Percentiles rank a stretch among this genome's conserved stretches.
These are phyloP conservation scores for Hanseniaspora meyeri DNA, from an alignment of 805 yeast genomes.

Conservation along the genomic window DNA sequence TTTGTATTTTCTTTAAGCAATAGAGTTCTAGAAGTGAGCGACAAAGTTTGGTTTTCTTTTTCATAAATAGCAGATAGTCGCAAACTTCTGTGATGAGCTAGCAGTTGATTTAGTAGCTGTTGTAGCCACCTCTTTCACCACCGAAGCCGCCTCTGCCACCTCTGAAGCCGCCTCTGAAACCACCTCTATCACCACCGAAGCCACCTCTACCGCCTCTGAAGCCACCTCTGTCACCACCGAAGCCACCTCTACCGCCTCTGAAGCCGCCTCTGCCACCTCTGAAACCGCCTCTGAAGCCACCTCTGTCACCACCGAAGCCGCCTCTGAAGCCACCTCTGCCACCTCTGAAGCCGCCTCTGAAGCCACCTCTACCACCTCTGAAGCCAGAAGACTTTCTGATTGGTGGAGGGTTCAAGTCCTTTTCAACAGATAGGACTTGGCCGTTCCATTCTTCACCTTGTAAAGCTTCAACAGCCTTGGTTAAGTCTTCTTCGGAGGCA, in stretches of 20 bases:
- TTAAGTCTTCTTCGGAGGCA: constrained; percentile 59
- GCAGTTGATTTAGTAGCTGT: constrained; percentile 6
- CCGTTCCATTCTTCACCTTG: constrained; percentile 66
- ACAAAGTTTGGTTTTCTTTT: too few relatives aligned
- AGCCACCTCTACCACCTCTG: constrained; percentile 37
- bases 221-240: constrained; percentile 33
- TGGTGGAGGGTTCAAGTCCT: constrained; percentile 50
- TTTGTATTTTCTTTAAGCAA: not conserved
- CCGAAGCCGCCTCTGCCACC: constrained; percentile 5
- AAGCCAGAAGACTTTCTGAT: constrained; percentile 37
- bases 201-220: constrained; percentile 35
- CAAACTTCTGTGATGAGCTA: not conserved
- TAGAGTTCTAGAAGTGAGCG: not conserved
- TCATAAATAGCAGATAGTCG: not conserved
- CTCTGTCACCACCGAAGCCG: constrained; percentile 30
- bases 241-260: constrained; percentile 27
- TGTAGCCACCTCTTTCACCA: constrained; percentile 13
- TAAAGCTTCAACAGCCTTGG: constrained; percentile 57
- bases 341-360: constrained; percentile 33
- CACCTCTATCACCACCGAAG: constrained; percentile 26
- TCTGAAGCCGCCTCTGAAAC: constrained; percentile 3
- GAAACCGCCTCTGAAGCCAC: constrained; percentile 34
- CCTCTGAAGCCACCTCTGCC: constrained; percentile 30
- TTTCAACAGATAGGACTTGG: constrained; percentile 57
- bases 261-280: constrained; percentile 35